A percentile compares a stretch with the other conserved stretches of the same genome.
Evolutionary conservation across 768 basidiomycete species (phyloP).

Genomic region (Infundibulicybe gibba): DNA sequence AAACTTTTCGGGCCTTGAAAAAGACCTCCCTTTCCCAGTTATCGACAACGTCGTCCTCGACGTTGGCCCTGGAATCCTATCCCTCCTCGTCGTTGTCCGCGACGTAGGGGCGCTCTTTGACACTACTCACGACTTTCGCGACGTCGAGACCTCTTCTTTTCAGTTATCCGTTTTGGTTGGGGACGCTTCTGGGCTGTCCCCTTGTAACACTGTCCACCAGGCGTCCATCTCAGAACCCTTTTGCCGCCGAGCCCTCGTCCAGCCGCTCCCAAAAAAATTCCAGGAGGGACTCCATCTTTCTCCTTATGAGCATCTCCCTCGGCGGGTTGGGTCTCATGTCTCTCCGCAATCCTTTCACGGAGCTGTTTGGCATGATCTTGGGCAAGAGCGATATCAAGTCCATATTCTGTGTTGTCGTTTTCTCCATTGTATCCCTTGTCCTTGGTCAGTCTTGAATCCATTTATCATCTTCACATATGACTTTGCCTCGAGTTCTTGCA

Average conservation of each 20-base stretch:
- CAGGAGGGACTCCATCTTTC: constrained; percentile 44
- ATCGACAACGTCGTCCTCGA: constrained; percentile 3
- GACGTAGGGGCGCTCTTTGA: too few relatives aligned
- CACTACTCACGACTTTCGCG: too few relatives aligned
- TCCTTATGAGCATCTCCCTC: constrained; percentile 65
- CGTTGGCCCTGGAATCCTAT: constrained; percentile 2
- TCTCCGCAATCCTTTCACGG: constrained; percentile 48
- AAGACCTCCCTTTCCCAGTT: constrained; percentile 1
- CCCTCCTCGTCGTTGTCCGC: neutral
- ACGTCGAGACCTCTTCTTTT: constrained; percentile 7
- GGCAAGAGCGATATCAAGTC: constrained; percentile 66
- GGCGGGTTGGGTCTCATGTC: constrained; percentile 61
- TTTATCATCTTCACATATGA: too few relatives aligned
- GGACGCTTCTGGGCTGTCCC: constrained; percentile 23
- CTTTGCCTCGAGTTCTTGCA: neutral
- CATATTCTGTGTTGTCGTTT: constrained; percentile 65
- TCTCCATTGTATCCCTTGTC: constrained; percentile 64
- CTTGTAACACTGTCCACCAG: constrained; percentile 39
- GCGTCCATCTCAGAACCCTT: constrained; percentile 21
- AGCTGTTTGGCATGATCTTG: constrained; percentile 46
- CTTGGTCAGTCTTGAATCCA: constrained; percentile 53
- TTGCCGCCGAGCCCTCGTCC: constrained; percentile 31
- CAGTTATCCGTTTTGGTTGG: neutral
- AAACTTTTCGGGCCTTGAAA: too few relatives aligned
- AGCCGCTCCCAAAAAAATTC: constrained; percentile 26